These are phyloP conservation scores for Moesziomyces sp. DNA, from an alignment of 1,284 basidiomycete genomes.

Conservation along the genomic window DNA sequence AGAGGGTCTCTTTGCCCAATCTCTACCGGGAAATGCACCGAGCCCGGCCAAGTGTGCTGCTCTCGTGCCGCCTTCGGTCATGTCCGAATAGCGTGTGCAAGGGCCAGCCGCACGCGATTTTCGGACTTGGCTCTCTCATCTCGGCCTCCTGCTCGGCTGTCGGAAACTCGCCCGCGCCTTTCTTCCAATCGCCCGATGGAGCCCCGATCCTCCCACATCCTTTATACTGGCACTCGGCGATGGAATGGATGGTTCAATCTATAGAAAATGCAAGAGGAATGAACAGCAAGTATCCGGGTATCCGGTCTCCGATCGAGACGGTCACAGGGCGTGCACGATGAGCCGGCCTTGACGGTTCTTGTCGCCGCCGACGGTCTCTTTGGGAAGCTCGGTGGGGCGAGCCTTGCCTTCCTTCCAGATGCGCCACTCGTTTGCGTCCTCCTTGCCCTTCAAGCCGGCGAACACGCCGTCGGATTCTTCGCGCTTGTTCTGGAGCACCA, in stretches of 20 bases:
- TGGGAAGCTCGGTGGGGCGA: slow-evolving; percentile 11
- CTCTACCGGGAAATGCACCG: slow-evolving; percentile 9
- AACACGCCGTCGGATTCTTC: slow-evolving; percentile 42
- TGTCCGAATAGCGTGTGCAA: slow-evolving; percentile 18
- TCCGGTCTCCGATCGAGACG: no score
- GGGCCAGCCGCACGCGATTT: neutral
- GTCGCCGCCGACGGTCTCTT: slow-evolving; percentile 12
- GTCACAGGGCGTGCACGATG: slow-evolving; percentile 21
- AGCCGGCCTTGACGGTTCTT: slow-evolving; percentile 23
- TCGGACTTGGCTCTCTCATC: neutral
- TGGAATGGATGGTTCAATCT: neutral
- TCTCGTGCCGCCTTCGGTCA: slow-evolving; percentile 19
- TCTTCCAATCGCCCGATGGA: neutral
- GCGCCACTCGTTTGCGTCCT: slow-evolving; percentile 28
- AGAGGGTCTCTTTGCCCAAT: neutral
- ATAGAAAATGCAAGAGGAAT: neutral
- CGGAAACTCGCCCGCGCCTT: slow-evolving; percentile 30
- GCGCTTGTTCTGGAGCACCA: slow-evolving; percentile 25
- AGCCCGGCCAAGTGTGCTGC: neutral
- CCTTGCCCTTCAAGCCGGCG: slow-evolving; percentile 16
- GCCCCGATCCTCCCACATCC: neutral
- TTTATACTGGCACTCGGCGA: neutral
- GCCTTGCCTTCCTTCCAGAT: slow-evolving; percentile 41
- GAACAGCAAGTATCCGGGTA: neutral
- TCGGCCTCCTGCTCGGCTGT: slow-evolving; percentile 13